Conservation (phyloP, 306 rosid genomes). For the Cyclanthera cordifolia region DNA sequence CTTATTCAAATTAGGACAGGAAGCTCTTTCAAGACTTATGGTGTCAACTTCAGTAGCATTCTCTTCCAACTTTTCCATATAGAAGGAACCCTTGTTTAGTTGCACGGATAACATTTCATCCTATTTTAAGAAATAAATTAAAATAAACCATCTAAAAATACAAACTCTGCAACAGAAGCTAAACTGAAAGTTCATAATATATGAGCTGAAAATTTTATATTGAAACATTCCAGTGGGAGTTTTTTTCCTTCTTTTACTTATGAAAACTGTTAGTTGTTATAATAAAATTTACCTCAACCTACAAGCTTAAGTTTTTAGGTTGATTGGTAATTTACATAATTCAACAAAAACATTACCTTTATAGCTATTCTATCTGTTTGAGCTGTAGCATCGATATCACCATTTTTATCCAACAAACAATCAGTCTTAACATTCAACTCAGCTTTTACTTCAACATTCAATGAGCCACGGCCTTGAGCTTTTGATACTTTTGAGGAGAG, state of each 20-base stretch:
- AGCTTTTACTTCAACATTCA: slow-evolving; percentile 20
- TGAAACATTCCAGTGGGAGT: neutral
- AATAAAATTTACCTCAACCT: too few relatives aligned
- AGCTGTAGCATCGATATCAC: slow-evolving; percentile 17
- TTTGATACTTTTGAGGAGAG: slow-evolving; percentile 15
- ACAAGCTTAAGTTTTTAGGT: too few relatives aligned
- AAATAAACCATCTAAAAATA: neutral
- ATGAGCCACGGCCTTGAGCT: slow-evolving; percentile 19
- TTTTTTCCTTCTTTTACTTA: neutral
- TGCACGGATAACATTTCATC: slow-evolving; percentile 24
- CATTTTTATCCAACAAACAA: slow-evolving; percentile 24
- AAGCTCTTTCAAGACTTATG: slow-evolving; percentile 15
- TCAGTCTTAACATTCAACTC: slow-evolving; percentile 23
- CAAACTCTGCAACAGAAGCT: neutral
- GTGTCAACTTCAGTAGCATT: slow-evolving; percentile 22
- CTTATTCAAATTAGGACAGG: slow-evolving; percentile 16
- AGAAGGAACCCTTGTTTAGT: slow-evolving; percentile 20
- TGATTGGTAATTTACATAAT: too few relatives aligned
- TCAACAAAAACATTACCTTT: slow-evolving; percentile 34
- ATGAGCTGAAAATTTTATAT: neutral
- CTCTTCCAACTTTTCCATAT: slow-evolving; percentile 26
- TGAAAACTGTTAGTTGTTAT: too few relatives aligned
- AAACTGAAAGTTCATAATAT: neutral
- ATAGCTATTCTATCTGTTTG: slow-evolving; percentile 15
- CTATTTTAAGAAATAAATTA: slow-evolving; percentile 33